These are phyloP conservation scores for Taphrina populina DNA, from an alignment of 1,139 yeast species.

Conservation along the genomic window DNA sequence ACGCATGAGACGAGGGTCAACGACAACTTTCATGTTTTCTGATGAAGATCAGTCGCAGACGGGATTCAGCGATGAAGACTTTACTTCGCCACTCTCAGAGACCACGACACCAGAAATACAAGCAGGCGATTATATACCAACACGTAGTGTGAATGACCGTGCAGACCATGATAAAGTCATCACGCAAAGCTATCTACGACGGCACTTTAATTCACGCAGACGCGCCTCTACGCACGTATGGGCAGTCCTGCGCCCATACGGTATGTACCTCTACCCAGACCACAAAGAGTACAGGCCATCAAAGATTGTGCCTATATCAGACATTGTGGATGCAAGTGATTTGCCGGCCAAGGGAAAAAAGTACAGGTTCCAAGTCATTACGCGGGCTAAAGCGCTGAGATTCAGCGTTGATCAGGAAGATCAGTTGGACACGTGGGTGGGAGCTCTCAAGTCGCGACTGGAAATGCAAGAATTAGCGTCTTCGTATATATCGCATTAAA, in stretches of 20 bases:
- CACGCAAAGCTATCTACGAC: conserved; percentile 26
- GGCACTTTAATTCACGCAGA: neutral
- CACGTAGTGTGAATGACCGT: conserved; percentile 4
- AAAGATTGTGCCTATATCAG: conserved; percentile 13
- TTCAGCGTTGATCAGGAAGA: conserved; percentile 20
- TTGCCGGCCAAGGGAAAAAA: neutral
- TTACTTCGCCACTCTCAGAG: conserved; percentile 2
- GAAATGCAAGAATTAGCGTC: conserved; percentile 11
- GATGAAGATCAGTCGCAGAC: conserved; percentile 7
- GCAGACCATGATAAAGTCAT: conserved; percentile 21
- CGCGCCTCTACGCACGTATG: conserved; percentile 7
- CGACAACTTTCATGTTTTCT: neutral
- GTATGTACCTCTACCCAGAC: conserved; percentile 17
- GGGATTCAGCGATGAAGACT: conserved; percentile 4
- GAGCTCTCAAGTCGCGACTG: conserved; percentile 22
- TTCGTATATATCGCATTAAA: too few relatives aligned
- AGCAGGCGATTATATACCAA: neutral
- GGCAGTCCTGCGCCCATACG: conserved; percentile 18
- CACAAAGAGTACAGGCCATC: conserved; percentile 12
- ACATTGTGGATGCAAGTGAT: conserved; percentile 17
- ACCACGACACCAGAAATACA: conserved; percentile 4
- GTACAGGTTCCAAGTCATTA: conserved; percentile 16
- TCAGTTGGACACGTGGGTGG: conserved; percentile 24
- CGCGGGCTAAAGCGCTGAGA: conserved; percentile 10
- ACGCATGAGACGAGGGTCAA: too few relatives aligned